Evolutionary conservation across 768 basidiomycete species (phyloP).

Genomic region (Trametes cinnabarina): DNA sequence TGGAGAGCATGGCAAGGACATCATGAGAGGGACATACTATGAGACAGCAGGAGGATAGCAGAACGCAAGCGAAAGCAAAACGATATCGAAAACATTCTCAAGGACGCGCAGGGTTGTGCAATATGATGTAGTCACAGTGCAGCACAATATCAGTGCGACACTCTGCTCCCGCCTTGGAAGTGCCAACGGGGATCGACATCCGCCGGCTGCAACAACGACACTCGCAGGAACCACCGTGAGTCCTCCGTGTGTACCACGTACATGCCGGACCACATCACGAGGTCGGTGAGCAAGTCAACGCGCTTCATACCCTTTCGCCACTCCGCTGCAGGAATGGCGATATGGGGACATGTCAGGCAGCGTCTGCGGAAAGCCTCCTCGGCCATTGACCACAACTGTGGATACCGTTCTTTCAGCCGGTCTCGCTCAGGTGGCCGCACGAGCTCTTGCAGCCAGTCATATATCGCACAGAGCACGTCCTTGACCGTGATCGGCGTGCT

Average conservation of each 20-base stretch:
- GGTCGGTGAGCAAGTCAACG: constrained; percentile 49
- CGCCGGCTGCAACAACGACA: not conserved
- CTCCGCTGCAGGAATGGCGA: constrained; percentile 40
- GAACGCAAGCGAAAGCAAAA: no score
- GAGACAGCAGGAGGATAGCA: no score
- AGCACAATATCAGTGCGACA: no score
- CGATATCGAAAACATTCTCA: no score
- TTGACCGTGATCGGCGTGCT: constrained; percentile 35
- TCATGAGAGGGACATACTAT: no score
- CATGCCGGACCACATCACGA: constrained; percentile 45
- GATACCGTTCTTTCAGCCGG: constrained; percentile 21
- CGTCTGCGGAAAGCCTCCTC: constrained; percentile 34
- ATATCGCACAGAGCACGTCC: constrained; percentile 49
- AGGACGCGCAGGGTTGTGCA: no score
- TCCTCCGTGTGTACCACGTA: not conserved
- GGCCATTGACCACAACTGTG: constrained; percentile 24
- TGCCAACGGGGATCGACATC: not conserved
- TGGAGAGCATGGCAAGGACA: no score
- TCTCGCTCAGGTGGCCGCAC: constrained; percentile 35
- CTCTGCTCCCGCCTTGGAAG: no score
- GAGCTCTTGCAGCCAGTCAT: constrained; percentile 45
- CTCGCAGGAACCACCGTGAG: not conserved
- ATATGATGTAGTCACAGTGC: no score
- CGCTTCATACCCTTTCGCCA: constrained; percentile 42
- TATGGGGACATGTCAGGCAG: constrained; percentile 34